A percentile compares a stretch with the other conserved stretches of the same genome.
Evolutionary conservation across 2,329 filamentous ascomycete species (phyloP).

Genomic region (Neoascochyta sp.): DNA sequence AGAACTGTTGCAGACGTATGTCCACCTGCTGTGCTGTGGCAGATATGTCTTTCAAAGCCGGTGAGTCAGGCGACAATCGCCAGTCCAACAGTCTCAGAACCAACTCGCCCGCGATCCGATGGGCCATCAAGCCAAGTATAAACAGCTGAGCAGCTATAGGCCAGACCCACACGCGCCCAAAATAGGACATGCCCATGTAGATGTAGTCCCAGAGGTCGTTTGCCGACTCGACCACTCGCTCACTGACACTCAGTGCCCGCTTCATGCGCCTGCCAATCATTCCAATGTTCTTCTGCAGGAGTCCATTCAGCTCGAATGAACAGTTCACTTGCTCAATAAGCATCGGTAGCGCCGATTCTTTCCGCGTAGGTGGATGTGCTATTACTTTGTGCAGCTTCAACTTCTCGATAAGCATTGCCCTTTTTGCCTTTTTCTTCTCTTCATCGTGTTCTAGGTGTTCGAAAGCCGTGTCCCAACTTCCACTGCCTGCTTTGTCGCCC

Average conservation of each 20-base stretch:
- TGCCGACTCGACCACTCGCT: conserved; percentile 90
- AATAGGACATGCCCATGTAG: conserved; percentile 63
- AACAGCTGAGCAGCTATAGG: conserved; percentile 70
- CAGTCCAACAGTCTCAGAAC: conserved; percentile 80
- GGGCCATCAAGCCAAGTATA: conserved; percentile 71
- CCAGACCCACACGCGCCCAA: conserved; percentile 71
- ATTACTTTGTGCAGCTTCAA: conserved; percentile 82
- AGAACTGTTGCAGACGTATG: conserved; percentile 94
- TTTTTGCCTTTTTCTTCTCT: conserved; percentile 61
- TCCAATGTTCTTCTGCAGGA: conserved; percentile 87
- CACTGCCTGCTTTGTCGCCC: conserved; percentile 54
- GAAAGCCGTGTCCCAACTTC: conserved; percentile 42
- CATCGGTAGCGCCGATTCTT: conserved; percentile 74
- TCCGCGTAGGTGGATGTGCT: conserved; percentile 69
- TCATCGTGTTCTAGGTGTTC: conserved; percentile 65
- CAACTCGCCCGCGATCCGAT: conserved; percentile 76
- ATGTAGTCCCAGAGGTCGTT: conserved; percentile 78
- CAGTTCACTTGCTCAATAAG: conserved; percentile 96
- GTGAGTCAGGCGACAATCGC: conserved; percentile 67
- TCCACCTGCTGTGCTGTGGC: conserved; percentile 97
- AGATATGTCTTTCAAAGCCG: conserved; percentile 90
- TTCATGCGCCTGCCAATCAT: conserved; percentile 77
- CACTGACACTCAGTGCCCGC: conserved; percentile 84
- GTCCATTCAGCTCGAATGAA: conserved; percentile 79
- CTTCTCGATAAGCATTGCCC: conserved; percentile 72